Percentiles rank a stretch among this genome's conserved stretches.
Conservation (phyloP, 371 early-diverging fungal species). For the Circinella minor region DNA sequence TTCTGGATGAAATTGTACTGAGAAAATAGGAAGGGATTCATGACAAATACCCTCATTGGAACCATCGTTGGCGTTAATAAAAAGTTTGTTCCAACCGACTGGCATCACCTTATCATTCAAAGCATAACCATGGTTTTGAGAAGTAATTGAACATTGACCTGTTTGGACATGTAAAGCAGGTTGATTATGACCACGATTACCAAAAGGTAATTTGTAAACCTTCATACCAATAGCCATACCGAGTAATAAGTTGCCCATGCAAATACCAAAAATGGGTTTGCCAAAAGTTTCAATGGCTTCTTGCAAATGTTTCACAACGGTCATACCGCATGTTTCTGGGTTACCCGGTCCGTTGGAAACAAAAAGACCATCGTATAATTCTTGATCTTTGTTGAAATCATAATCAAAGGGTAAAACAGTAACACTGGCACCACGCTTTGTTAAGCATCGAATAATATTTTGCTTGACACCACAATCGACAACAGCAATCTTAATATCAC, state of each 20-base stretch:
- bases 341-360: conserved; percentile 95
- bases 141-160: conserved; percentile 87
- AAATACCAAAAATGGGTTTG: conserved; percentile 95
- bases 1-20: conserved; percentile 98
- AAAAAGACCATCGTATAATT: conserved; percentile 87
- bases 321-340: conserved; percentile 70
- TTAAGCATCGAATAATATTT: conserved; percentile 89
- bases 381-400: conserved; percentile 60
- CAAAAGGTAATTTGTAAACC: conserved; percentile 90
- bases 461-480: conserved; percentile 94
- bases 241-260: conserved; percentile 94
- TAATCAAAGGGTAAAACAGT: conserved; percentile 89
- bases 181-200: conserved; percentile 98
- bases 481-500: conserved; percentile 76
- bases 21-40: conserved; percentile 68
- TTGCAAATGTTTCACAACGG: conserved; percentile 69
- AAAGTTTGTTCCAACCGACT: conserved; percentile 80
- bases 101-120: conserved; percentile 74
- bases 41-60: conserved; percentile 94
- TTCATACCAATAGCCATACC: conserved; percentile 89
- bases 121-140: conserved; percentile 96
- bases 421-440: conserved; percentile 79
- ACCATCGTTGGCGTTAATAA: conserved; percentile 93
- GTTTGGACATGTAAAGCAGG: conserved; percentile 80
- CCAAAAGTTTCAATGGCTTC: conserved; percentile 61